These are phyloP conservation scores for Salix caprea DNA, from an alignment of 345 rosid species.

Conservation along the genomic window DNA sequence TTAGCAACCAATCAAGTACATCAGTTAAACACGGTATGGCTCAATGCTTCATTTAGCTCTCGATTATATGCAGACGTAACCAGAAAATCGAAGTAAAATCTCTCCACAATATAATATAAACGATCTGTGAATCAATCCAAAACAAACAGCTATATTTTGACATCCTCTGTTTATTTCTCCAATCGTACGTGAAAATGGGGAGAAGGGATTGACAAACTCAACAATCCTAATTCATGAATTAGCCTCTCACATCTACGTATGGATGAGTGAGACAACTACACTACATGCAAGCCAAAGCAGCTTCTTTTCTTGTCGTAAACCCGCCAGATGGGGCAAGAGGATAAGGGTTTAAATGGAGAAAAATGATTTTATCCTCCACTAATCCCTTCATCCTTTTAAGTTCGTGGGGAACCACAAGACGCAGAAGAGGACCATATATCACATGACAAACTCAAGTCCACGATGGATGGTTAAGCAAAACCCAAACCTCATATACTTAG, in stretches of 20 bases:
- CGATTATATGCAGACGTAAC: no score
- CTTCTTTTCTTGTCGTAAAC: neutral
- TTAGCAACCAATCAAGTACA: no score
- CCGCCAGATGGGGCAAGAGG: neutral
- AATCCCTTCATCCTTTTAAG: neutral
- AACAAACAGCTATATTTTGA: neutral
- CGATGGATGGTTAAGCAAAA: conserved; percentile 4
- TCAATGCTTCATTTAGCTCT: no score
- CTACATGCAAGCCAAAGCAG: neutral
- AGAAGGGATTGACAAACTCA: neutral
- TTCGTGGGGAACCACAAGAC: neutral
- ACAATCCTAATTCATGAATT: neutral
- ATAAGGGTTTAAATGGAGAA: neutral
- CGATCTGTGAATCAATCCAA: neutral
- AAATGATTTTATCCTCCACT: neutral
- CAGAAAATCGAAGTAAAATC: no score
- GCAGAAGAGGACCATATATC: neutral
- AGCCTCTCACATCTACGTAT: neutral
- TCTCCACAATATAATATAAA: no score
- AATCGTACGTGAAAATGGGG: neutral
- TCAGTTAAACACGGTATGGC: no score
- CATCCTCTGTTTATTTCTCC: neutral
- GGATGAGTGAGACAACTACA: neutral
- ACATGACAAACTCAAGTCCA: conserved; percentile 13
- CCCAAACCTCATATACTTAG: conserved; percentile 3